Evolutionary conservation across 495 filamentous ascomycete species (phyloP).

Genomic region (Peziza echinospora): DNA sequence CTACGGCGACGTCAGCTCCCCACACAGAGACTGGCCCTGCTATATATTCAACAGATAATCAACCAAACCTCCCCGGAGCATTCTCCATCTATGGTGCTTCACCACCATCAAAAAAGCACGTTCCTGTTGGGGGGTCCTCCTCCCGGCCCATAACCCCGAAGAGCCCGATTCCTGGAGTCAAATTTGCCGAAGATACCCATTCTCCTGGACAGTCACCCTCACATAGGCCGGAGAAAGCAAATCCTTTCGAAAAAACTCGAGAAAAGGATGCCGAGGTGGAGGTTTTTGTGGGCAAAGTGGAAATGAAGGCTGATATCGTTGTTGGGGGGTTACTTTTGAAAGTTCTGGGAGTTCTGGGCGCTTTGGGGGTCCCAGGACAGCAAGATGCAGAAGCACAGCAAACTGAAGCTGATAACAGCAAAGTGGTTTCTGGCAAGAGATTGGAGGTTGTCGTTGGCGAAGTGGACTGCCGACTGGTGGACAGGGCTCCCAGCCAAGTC

Average conservation of each 20-base stretch:
- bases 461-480: conserved; percentile 10
- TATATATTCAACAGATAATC: conserved; percentile 22
- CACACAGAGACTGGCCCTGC: background rate
- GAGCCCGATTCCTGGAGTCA: background rate
- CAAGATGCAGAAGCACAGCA: conserved; percentile 20
- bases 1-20: background rate
- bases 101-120: conserved; percentile 2
- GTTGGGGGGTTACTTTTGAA: conserved; percentile 44
- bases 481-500: conserved; percentile 28
- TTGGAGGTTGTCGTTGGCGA: conserved; percentile 9
- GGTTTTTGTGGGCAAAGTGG: conserved; percentile 33
- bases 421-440: conserved; percentile 9
- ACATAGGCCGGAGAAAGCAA: conserved; percentile 1
- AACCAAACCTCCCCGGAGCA: conserved; percentile 44
- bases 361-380: background rate
- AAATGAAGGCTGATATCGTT: conserved; percentile 43
- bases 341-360: conserved; percentile 32
- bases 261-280: conserved; percentile 22
- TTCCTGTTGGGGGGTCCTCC: background rate
- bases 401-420: conserved; percentile 8
- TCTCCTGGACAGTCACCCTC: background rate
- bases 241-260: no score
- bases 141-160: background rate
- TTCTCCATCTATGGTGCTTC: conserved; percentile 5
- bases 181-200: background rate